Base-by-base conservation (phyloP, 2,329 filamentous ascomycete genomes). In the Penicillium nordicum region DNA sequence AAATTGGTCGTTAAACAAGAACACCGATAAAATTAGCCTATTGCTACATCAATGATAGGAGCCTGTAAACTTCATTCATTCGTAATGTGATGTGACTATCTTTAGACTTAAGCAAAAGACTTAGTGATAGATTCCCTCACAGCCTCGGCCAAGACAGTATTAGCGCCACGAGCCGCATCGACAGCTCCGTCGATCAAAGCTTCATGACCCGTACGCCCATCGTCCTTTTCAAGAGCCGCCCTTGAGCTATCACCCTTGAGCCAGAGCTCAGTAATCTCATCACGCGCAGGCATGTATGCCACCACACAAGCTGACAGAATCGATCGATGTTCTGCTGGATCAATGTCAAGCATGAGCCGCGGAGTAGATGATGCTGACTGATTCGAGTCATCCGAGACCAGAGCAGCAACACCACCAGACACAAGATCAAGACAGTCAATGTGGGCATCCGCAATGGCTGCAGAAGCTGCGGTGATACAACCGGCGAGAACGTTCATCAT, bases 191-290 rank as follows among this genome's bases (percentile, higher is more conserved):
- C 84, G 32, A 87, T 78, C 49, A 89, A 72, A 18, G 78, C 72
- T 57, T 86, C 83, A 65, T 76, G 70, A 6, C 66, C 66, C 5
- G 76, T 52, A 70, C 73, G 51, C 66, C 67, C 48, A 75, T 78
- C 62, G 71, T 74, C 53, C 36, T 59, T 50, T 29, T 63, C 63
- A 42, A 66, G 62, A 25, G 65, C 61, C 12, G 61, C 65, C 53
- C 66, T 70, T 4, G 75, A 74, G 50, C 79, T 74, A 69, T 87
- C 81, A 18, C 94, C 93, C 76, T 92, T 97, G 69, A 95, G 84
- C 94, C 94, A 99, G 18, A 97, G 75, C 69, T 96, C 92, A 9
- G 93, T 97, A 50, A 97, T 86, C 74, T 99, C 94, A 65, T 97
- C 93, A 60, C 92, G 82, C 23, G 82, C 83, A 50, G 92, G 89